Base-by-base conservation (phyloP, 2,329 filamentous ascomycete species). In the Fusarium armeniacum region DNA sequence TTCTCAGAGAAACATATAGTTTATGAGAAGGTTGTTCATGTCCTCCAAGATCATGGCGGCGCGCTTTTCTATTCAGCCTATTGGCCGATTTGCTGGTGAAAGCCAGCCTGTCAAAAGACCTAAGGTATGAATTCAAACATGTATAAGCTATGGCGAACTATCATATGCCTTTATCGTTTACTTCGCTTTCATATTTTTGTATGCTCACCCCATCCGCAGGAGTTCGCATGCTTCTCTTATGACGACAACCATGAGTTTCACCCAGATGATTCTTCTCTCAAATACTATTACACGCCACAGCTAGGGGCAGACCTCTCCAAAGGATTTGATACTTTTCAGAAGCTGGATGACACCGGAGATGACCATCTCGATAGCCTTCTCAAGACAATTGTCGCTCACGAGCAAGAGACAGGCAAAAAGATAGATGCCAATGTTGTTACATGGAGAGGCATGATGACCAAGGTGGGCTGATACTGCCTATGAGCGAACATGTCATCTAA, bases 371-470 rank as follows among this genome's bases (percentile, higher is more conserved):
- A 97, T 76, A 91, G 91, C 65, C 83, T 99, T 32, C 83, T 99
- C 24, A 90, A 88, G 64, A 91, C 94, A 1, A 88, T 99, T 46
- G 84, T 89, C 50, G 86, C 87, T 28, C 85, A 93, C 70, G 96
- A 98, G 80, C 84, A 90, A 77, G 84, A 89, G 70, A 88, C 86
- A 1, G 86, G 87, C 4, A 85, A 87, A 74, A 90, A 86, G 76
- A 89, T 91, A 33, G 90, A 94, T 65, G 91, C 91, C 3, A 89
- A 97, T 73, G 78, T 98, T 46, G 86, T 98, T 53, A 98, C 95
- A 2, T 99, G 95, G 95, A 86, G 96, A 75, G 96, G 96, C 38
- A 98, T 98, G 93, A 94, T 99, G 91, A 98, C 96, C 67, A 99
- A 98, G 86, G 93, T 94, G 4, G 7, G 49, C 77, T 55, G 80